Evolutionary conservation across 2,329 filamentous ascomycete species (phyloP), one percentile per base, ranked within the genome.

Genomic region (Fusarium praegraminearum): DNA sequence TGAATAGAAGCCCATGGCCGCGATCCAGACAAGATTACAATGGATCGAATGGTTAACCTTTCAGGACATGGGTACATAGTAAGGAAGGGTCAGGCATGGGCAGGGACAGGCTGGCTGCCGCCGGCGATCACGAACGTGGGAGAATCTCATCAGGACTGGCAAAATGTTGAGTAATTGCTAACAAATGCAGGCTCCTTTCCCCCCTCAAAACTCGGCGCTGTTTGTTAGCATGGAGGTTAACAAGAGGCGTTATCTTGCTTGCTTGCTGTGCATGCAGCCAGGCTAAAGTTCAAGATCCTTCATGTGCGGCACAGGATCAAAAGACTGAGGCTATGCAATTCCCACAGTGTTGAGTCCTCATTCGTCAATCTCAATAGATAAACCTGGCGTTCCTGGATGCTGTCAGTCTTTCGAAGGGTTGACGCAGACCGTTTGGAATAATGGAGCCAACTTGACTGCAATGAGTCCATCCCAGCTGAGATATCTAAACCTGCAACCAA

Each of bases 171-270:
- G 28, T 68, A 59, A 67, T 59, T 67, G 11, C 41, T 43, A 47
- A 32, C 49, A 40, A 32, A 33, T 35, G 30, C 26, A 26, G 41
- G 24, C 18, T 18, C 56, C 16, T 26, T 26, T 44, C 16, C 24
- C 26, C 26, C 10, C 11, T 26, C 36, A 35, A n/a, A 45, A 50
- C 56, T 62, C 59, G 63, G 67, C 41, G 20, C 22, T 55, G 33
- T 38, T 65, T 22, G n/a, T 40, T 65, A 62, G 59, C 41, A 65
- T 58, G 41, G 45, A 61, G 55, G 52, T 64, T 69, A 44, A 57
- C 36, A 35, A 43, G 61, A 52, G 67, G 55, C 59, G 58, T 46
- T 44, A 49, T 40, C n/a, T n/a, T n/a, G n/a, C 24, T 51, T 51
- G 13, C 49, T 40, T 38, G 36, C 41, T 51, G 40, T 65, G 45